A percentile compares a stretch with the other conserved stretches of the same genome.
Conservation (phyloP, 2,329 filamentous ascomycete species). For the Sphaerulina musiva region DNA sequence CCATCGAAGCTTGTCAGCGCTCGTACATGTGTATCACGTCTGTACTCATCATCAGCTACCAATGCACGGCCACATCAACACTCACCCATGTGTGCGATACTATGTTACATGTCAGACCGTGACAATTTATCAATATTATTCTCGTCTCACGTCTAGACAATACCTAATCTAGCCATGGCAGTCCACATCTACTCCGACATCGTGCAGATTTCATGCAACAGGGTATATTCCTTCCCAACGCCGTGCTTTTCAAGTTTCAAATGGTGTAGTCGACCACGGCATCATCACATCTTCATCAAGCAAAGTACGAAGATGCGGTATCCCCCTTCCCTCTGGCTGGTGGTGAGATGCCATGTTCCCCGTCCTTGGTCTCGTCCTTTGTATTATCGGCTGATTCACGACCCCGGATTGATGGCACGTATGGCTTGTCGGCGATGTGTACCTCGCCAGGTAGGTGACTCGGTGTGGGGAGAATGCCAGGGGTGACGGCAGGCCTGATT, state of each 20-base stretch:
- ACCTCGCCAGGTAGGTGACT: conserved; percentile 1
- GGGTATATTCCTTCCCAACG: background rate
- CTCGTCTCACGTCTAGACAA: too few species aligned
- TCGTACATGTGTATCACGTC: too few species aligned
- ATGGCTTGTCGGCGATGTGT: conserved; percentile 1
- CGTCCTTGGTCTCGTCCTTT: background rate
- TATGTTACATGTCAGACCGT: too few species aligned
- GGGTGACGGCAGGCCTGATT: background rate
- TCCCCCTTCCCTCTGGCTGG: background rate
- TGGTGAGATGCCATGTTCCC: background rate
- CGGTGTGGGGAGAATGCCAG: background rate
- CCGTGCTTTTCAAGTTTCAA: background rate
- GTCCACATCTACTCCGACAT: too few species aligned
- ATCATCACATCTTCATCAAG: background rate
- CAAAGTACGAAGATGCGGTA: background rate
- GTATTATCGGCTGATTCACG: background rate
- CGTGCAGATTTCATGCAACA: too few species aligned
- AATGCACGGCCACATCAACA: too few species aligned
- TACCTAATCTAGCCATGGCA: too few species aligned
- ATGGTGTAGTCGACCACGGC: background rate
- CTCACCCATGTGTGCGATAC: too few species aligned
- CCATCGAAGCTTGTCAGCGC: too few species aligned
- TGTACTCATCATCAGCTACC: too few species aligned
- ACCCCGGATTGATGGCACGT: conserved; percentile 1
- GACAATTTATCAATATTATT: too few species aligned